These are phyloP conservation scores for Rubus parviflorus DNA, from an alignment of 306 rosid genomes.

Conservation along the genomic window DNA sequence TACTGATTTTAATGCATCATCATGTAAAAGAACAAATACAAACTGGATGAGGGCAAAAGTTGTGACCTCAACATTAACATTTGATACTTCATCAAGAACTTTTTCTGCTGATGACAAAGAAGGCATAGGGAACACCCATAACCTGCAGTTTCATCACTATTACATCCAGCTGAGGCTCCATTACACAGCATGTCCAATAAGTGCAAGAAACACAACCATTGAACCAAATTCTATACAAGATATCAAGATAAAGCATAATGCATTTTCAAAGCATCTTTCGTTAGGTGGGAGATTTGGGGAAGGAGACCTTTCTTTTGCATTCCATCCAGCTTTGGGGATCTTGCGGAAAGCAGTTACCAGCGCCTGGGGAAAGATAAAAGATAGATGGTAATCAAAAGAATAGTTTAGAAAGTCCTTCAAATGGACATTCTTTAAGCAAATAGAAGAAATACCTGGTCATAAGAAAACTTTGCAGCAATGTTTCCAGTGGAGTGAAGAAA, in stretches of 20 bases:
- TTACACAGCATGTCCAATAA: constrained; percentile 7
- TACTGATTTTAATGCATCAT: background rate
- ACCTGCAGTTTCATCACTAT: constrained; percentile 49
- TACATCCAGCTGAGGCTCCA: constrained; percentile 22
- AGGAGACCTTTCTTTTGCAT: constrained; percentile 70
- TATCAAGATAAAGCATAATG: background rate
- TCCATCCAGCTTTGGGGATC: constrained; percentile 77
- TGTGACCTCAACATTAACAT: constrained; percentile 67
- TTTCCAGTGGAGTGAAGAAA: constrained; percentile 75
- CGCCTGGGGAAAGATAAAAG: constrained; percentile 44
- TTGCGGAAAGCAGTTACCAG: constrained; percentile 60
- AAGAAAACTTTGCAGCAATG: constrained; percentile 73
- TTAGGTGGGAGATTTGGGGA: background rate
- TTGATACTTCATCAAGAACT: constrained; percentile 47
- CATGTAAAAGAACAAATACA: constrained; percentile 3
- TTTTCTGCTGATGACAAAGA: constrained; percentile 66
- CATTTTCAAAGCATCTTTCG: background rate
- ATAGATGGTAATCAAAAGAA: constrained; percentile 18
- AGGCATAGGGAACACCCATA: constrained; percentile 79
- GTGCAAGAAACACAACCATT: constrained; percentile 7
- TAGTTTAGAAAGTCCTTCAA: background rate
- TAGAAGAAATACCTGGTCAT: constrained; percentile 58
- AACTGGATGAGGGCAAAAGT: constrained; percentile 23
- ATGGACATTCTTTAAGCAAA: constrained; percentile 4
- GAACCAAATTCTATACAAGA: constrained; percentile 2